Evolutionary conservation across 2,329 filamentous ascomycete genomes (phyloP), one percentile per base, ranked within the genome.

Genomic region (Pestalotiopsis sp.): DNA sequence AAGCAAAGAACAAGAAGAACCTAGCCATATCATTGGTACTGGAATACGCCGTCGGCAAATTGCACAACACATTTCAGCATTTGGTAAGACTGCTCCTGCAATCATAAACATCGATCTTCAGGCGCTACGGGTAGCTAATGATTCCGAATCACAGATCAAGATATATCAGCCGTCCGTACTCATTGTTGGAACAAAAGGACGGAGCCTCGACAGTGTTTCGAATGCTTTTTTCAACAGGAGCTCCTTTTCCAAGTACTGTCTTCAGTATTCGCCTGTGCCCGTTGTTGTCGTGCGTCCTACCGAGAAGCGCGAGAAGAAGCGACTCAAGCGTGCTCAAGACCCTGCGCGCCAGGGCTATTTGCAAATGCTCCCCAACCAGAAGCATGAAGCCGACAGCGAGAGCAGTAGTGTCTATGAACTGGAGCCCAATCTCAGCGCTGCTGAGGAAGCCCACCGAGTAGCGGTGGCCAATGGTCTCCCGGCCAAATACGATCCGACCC

Each of bases 121-220:
- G 30, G 30, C 30, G 30, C 30, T 9, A 35, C 30, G 30, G 30
- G 30, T 35, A 35, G 58, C 58, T 61, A 20, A 61, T 30, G 65
- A 65, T 56, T 68, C 30, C 14, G 30, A 22, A 66, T 20, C 22
- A n/a, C 20, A 97, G 94, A 97, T 98, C 72, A 91, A 93, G 74
- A 91, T 97, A 69, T 95, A 98, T 78, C 92, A 97, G 76, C 94
- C 94, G 3, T 93, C 93, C 2, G 94, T 97, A 82, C 86, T 98
- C 24, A 91, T 98, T 35, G 94, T 98, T 17, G 94, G 94, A 57
- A 97, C 94, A 1, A 89, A 92, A 73, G 94, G 94, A 59, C 88
- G 94, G 66, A 95, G 92, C 48, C 85, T 97, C 1, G 93, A 93
- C 40, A 94, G 94, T 30, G 90, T 97, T 67, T 94, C 97, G 77